Evolutionary conservation across 2,329 filamentous ascomycete genomes (phyloP), one percentile per base, ranked within the genome.

Genomic region (Colletotrichum magnum): DNA sequence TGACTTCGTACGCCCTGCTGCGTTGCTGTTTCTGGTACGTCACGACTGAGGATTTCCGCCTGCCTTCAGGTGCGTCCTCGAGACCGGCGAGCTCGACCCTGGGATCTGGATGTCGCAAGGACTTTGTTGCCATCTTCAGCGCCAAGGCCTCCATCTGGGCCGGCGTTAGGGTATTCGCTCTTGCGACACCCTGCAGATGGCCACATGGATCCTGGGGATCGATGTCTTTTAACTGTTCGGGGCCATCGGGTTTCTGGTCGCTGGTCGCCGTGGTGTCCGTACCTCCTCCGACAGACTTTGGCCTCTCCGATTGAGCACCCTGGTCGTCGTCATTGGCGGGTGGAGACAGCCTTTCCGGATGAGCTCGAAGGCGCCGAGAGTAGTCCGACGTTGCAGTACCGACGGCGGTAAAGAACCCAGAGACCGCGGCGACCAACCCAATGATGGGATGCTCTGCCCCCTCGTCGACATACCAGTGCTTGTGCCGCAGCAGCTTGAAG

Each of bases 331-430:
- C 12, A 15, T 21, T 39, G 18, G 52, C 32, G 13, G 15, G 21
- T 24, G n/a, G 24, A 15, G 39, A 6, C 48, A 18, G 24, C 10
- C 21, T 21, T 41, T 59, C 5, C 36, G 16, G 52, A 4, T 50
- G 54, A 1, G 21, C 45, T 7, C 68, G 72, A 54, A 75, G 66
- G 2, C 72, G 69, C 6, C 61, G 39, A 1, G 69, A 69, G 39
- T 73, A 76, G 36, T 76, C 72, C 0, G 73, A 72, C 15, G 74
- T 74, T 21, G 72, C 90, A 79, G 90, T 89, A 75, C 90, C 86
- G 58, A 94, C 85, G 51, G 89, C 89, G 1, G 89, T 87, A 59
- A 92, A 85, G 1, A 91, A 92, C 1, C 90, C 88, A 45, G 93
- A 82, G 4, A 93, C 80, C 0, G 93, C 91, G 41, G 88, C 88